Conservation (phyloP, 352 stramenopile species). For the Salisapilia sapeloensis region DNA sequence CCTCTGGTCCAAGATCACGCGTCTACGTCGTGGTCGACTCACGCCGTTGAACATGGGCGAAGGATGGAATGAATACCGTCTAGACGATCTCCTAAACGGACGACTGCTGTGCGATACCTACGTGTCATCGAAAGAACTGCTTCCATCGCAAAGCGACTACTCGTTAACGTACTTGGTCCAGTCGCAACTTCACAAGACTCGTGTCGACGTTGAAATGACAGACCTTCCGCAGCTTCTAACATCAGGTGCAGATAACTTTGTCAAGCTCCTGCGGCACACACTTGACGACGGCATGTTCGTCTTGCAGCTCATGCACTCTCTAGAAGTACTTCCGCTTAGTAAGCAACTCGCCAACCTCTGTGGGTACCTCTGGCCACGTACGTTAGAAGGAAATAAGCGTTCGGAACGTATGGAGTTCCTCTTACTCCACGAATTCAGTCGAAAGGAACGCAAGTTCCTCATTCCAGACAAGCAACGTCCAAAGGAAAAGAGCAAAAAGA, state of each 20-base stretch:
- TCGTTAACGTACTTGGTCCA: conserved; percentile 89
- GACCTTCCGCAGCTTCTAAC: conserved; percentile 91
- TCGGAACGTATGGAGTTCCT: conserved; percentile 98
- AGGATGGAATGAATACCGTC: conserved; percentile 78
- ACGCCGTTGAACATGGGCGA: conserved; percentile 67
- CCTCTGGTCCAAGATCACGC: conserved; percentile 71
- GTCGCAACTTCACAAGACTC: conserved; percentile 78
- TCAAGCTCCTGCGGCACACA: conserved; percentile 89
- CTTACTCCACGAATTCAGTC: conserved; percentile 97
- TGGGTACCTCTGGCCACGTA: conserved; percentile 96
- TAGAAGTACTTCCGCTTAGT: conserved; percentile 96
- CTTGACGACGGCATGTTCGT: conserved; percentile 94
- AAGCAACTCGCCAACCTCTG: conserved; percentile 98
- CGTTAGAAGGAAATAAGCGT: conserved; percentile 92
- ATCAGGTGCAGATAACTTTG: conserved; percentile 77
- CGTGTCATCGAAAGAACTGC: conserved; percentile 92
- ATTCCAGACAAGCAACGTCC: conserved; percentile 96
- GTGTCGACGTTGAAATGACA: conserved; percentile 88
- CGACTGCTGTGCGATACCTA: conserved; percentile 97
- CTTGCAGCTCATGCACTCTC: conserved; percentile 92
- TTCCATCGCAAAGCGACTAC: conserved; percentile 96
- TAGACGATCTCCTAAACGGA: conserved; percentile 84
- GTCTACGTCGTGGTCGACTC: conserved; percentile 54
- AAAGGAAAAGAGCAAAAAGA: conserved; percentile 45
- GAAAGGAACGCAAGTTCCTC: conserved; percentile 93